A percentile compares a stretch with the other conserved stretches of the same genome.
These are phyloP conservation scores for Massospora cicadina DNA, from an alignment of 371 early-diverging fungal species.

Conservation along the genomic window DNA sequence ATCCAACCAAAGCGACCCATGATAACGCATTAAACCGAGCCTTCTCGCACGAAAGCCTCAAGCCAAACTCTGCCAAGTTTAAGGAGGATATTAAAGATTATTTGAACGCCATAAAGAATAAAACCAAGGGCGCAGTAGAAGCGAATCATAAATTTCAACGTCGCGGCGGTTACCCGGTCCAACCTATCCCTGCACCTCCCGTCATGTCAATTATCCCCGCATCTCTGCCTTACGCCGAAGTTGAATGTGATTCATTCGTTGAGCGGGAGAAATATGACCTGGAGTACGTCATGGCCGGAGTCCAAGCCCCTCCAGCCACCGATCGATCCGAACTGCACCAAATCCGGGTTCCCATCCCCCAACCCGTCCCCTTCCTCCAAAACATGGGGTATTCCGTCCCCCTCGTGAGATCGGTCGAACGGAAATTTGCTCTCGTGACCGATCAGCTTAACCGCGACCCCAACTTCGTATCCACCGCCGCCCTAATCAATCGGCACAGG, in stretches of 20 bases:
- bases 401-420: neutral
- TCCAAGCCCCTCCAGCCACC: slow-evolving; percentile 1
- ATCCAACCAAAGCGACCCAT: too few species aligned
- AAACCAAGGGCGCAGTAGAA: neutral
- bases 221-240: neutral
- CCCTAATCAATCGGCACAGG: slow-evolving; percentile 9
- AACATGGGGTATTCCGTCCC: neutral
- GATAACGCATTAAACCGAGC: too few species aligned
- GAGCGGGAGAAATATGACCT: neutral
- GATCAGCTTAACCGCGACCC: neutral
- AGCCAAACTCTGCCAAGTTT: neutral
- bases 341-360: neutral
- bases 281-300: slow-evolving; percentile 1
- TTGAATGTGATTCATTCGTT: neutral
- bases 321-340: slow-evolving; percentile 2
- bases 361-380: neutral
- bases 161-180: neutral
- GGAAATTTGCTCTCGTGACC: neutral
- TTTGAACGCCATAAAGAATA: neutral
- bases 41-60: neutral
- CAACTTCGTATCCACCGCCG: slow-evolving; percentile 4
- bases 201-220: neutral
- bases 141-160: neutral
- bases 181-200: neutral
- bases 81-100: neutral